Evolutionary conservation across 306 rosid species (phyloP).

Genomic region (Prinsepia uniflora): DNA sequence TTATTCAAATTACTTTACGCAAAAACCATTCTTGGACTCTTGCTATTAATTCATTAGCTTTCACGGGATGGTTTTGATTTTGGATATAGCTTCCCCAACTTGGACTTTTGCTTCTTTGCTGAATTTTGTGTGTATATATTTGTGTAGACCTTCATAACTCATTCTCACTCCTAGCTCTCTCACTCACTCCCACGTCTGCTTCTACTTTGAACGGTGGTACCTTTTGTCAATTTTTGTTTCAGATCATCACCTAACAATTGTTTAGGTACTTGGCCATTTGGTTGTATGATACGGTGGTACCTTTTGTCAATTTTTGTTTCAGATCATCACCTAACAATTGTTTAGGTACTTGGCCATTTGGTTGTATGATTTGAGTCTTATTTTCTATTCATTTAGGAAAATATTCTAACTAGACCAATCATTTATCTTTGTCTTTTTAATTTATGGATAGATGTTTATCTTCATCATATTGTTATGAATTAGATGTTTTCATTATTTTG

Average conservation of each 20-base stretch:
- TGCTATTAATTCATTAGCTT: slow-evolving; percentile 21
- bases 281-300: slow-evolving; percentile 6
- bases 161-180: slow-evolving; percentile 3
- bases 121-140: slow-evolving; percentile 9
- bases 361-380: too few relatives aligned
- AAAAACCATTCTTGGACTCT: slow-evolving; percentile 6
- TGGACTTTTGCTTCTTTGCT: slow-evolving; percentile 1
- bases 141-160: background rate
- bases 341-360: too few relatives aligned
- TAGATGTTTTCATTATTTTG: too few relatives aligned
- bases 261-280: too few relatives aligned
- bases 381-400: too few relatives aligned
- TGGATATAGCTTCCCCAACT: background rate
- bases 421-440: too few relatives aligned
- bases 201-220: slow-evolving; percentile 13
- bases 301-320: slow-evolving; percentile 2
- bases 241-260: too few relatives aligned
- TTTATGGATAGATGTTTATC: too few relatives aligned
- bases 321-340: too few relatives aligned
- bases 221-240: slow-evolving; percentile 2
- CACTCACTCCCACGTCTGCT: slow-evolving; percentile 21
- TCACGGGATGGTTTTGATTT: slow-evolving; percentile 41
- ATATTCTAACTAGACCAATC: too few relatives aligned
- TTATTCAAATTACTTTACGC: slow-evolving; percentile 16
- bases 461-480: too few relatives aligned